Evolutionary conservation across 345 rosid species (phyloP), one percentile per base, ranked within the genome.

Genomic region (Moricandia moricandioides): DNA sequence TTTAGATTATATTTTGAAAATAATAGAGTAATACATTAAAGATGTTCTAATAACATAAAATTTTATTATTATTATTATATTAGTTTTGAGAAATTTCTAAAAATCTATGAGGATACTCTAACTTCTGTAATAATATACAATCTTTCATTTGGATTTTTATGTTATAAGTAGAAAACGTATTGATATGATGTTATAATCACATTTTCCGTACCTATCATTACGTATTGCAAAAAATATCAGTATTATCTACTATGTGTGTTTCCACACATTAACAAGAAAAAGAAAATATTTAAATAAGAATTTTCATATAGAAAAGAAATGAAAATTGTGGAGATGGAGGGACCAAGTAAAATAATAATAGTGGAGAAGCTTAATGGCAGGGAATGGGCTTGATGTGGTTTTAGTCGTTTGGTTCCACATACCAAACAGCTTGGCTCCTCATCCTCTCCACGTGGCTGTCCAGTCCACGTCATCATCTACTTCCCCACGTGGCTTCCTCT

Each of bases 401-500:
- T 66, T 39, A 59, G 66, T 49, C 64, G 21, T 72, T 72, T 72
- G 69, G 29, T 78, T 71, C 67, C 67, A 62, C 72, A 65, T 13
- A 58, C 33, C 10, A 65, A 76, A 72, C 73, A 78, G 77, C 77
- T 78, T 24, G 70, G 73, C 73, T 72, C 81, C 73, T 78, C 81
- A 67, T 72, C 78, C 59, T 67, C 81, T 78, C 73, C 81, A 72
- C 77, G 81, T 78, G 81, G 73, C 62, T 49, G 61, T 55, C 13
- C 60, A 70, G 34, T 71, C 81, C 81, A 78, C 81, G 73, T 78
- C 73, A 72, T 11, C 81, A 0, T 65, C 17, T 24, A 47, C 66
- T 55, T 31, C 61, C 76, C 80, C 66, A 58, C 80, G 76, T 70
- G 80, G 80, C 75, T 45, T 63, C 62, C 17, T 56, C 55, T 40